Evolutionary conservation across 2,329 filamentous ascomycete genomes (phyloP), one percentile per base, ranked within the genome.

Genomic region (Didymella segeticola): DNA sequence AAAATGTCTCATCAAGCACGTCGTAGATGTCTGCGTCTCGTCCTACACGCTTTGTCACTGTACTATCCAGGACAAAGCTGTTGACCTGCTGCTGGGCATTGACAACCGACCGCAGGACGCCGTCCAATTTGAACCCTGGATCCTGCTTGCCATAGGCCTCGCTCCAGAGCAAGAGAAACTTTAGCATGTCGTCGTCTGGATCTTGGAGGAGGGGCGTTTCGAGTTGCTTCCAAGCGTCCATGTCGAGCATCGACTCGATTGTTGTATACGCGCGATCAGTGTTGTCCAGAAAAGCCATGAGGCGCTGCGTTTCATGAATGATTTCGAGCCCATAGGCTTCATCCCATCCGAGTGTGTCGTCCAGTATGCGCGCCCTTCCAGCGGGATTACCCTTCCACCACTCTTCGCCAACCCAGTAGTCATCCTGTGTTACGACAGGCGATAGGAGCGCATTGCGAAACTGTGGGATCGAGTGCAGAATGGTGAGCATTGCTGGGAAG

Each of bases 301-400:
- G 63, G 11, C 86, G 79, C 66, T 88, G 86, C 29, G 79, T 75
- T 69, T 88, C 86, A 41, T 81, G 73, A 9, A 87, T 69, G 15
- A 86, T 71, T 2, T 79, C 76, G n/a, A 71, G 45, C 2, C 62
- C 62, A 12, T 62, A 42, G 47, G 71, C 64, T n/a, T 63, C 61
- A 6, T 68, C 68, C 25, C 63, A 56, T 5, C 72, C 62, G 5
- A 66, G 56, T 29, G 62, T 63, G 51, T 78, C 64, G 43, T 80
- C 77, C n/a, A 85, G 77, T 19, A 83, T 79, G 39, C 78, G 80
- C 3, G 81, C 77, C 12, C 79, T 69, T 25, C 78, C 73, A 22
- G 84, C 80, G 0, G 78, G 67, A 25, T 77, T 78, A 17, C 86
- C 86, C 61, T 81, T 83, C 85, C 86, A 88, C 86, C 86, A 88